phyloP scores from a whole-genome alignment of 179 eudicot species.

The Corrigiola litoralis region DNA sequence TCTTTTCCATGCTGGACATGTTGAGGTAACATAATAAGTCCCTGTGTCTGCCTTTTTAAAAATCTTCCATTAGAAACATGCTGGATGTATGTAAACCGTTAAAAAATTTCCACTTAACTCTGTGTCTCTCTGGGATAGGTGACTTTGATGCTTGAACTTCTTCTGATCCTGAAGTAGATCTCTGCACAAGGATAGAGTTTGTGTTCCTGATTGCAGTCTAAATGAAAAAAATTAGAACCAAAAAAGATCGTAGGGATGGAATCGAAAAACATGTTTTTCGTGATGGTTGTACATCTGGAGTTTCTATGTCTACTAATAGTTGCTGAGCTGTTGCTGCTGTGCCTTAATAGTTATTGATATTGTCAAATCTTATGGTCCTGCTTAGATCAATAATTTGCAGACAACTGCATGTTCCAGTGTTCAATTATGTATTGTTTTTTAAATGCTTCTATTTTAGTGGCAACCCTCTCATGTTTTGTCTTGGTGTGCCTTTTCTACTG shows the following conservation, averaged over 20 bases:
- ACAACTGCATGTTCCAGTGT: slow-evolving; percentile 17
- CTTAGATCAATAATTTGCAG: slow-evolving; percentile 10
- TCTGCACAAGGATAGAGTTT: not conserved
- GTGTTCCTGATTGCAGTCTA: not conserved
- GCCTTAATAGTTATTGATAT: not conserved
- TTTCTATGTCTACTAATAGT: not conserved
- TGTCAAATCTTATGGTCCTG: not conserved
- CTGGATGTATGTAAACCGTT: not conserved
- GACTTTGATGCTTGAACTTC: not conserved
- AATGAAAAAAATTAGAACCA: not conserved
- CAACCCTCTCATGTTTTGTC: slow-evolving; percentile 9
- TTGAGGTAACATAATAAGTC: slow-evolving; percentile 49
- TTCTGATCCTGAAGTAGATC: not conserved
- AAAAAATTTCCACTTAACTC: too few species aligned
- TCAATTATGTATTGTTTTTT: not conserved
- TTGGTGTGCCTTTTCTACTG: slow-evolving; percentile 1
- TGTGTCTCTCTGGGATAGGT: not conserved
- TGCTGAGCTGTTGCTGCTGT: not conserved
- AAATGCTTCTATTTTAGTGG: not conserved
- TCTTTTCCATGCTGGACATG: slow-evolving; percentile 99
- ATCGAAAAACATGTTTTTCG: too few species aligned
- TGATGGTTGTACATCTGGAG: not conserved
- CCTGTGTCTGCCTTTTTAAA: not conserved
- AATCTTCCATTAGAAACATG: not conserved
- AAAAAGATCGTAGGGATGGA: too few species aligned